A percentile compares a stretch with the other conserved stretches of the same genome.
Conservation (phyloP, 2,329 filamentous ascomycete species). For the Clarireedia sp. region DNA sequence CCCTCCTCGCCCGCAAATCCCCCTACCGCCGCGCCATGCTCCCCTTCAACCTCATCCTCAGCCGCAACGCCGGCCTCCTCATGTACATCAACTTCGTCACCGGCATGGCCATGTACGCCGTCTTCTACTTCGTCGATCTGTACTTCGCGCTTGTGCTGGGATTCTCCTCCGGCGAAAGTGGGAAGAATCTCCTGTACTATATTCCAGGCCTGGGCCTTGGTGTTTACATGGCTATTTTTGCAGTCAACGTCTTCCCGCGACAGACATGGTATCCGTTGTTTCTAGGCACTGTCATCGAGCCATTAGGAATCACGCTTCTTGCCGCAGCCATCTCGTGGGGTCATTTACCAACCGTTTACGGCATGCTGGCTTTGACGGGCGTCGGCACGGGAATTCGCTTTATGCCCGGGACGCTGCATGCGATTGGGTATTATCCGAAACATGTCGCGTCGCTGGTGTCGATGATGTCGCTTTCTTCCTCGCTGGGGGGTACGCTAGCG, state of each 20-base stretch:
- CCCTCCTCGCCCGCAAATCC: slow-evolving; percentile 38
- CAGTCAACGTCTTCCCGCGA: slow-evolving; percentile 53
- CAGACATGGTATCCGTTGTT: slow-evolving; percentile 55
- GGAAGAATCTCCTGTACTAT: slow-evolving; percentile 53
- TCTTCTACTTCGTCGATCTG: slow-evolving; percentile 61
- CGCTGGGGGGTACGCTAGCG: slow-evolving; percentile 56
- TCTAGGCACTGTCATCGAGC: slow-evolving; percentile 47
- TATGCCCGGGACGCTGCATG: slow-evolving; percentile 54
- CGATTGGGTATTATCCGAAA: slow-evolving; percentile 51
- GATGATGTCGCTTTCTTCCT: slow-evolving; percentile 49
- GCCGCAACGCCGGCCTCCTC: slow-evolving; percentile 53
- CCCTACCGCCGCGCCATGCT: slow-evolving; percentile 55
- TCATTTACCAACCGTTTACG: slow-evolving; percentile 46
- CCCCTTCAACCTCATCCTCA: slow-evolving; percentile 49
- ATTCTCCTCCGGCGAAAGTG: slow-evolving; percentile 42
- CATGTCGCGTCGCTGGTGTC: slow-evolving; percentile 51
- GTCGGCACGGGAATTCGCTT: slow-evolving; percentile 56
- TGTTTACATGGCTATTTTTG: slow-evolving; percentile 47
- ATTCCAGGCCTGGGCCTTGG: slow-evolving; percentile 56
- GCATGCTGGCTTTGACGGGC: slow-evolving; percentile 58
- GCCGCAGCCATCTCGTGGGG: slow-evolving; percentile 47
- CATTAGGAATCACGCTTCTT: slow-evolving; percentile 49
- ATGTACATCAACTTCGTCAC: slow-evolving; percentile 53
- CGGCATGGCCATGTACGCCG: slow-evolving; percentile 41
- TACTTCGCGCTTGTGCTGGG: slow-evolving; percentile 58